Base-by-base conservation (phyloP, 2,329 filamentous ascomycete genomes). In the Fusarium sublunatum region DNA sequence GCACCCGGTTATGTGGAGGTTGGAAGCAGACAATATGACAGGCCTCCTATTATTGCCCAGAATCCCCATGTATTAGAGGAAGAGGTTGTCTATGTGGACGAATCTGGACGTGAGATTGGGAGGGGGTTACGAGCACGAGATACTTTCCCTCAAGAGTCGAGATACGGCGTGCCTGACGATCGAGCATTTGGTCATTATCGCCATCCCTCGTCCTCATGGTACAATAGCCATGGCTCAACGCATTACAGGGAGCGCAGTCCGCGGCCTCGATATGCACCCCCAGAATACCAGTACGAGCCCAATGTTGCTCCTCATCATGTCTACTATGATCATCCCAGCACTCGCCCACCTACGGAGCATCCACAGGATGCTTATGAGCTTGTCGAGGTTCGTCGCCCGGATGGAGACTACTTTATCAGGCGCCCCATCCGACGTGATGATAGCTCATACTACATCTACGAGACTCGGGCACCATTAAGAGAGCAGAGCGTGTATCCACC, bases 351-450 rank as follows among this genome's bases (percentile, higher is more conserved):
- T 5, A 29, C 40, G 15, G 48, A 47, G 8, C 60, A 45, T 25
- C 45, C 58, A 12, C 53, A 68, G 6, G 77, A 78, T 42, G 63
- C 75, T 5, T 80, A 79, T 56, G 82, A 85, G 65, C 72, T 82
- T 10, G 75, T 85, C 31, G 77, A 79, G 35, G 77, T 82, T 7
- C 74, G 76, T 11, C 79, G 81, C 64, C 73, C 77, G 2, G 71
- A 77, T 19, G 81, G 81, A 10, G 76, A 81, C 44, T 84, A 83
- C 58, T 78, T 79, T 57, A 75, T 83, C 49, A 75, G 77, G 35
- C 76, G 79, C 26, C 80, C 80, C 5, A 62, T 79, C 24, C 69
- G 70, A 36, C 70, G 72, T 28, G 74, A 75, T 25, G 64, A 56
- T 11, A 47, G 46, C 26, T 45, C 65, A 22, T 50, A 71, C 39